Evolutionary conservation across 2,329 filamentous ascomycete species (phyloP).

Genomic region (Paecilomyces dactylethromorphus): DNA sequence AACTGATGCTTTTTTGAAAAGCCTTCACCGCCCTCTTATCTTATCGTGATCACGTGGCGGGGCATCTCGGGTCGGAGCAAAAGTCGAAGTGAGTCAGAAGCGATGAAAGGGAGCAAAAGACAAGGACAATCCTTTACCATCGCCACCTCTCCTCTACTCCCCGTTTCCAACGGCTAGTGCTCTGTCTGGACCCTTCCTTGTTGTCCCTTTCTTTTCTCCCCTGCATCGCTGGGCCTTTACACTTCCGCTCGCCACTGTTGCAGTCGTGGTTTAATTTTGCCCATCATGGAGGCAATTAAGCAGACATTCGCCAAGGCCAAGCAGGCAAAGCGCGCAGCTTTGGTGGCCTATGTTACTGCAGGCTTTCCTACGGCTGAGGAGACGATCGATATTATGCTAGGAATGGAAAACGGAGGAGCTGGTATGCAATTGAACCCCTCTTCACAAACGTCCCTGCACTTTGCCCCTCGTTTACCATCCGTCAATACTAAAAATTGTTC

Average conservation of each 20-base stretch:
- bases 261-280: slow-evolving; percentile 3
- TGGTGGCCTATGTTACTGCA: slow-evolving; percentile 94
- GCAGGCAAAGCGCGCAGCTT: slow-evolving; percentile 60
- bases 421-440: slow-evolving; percentile 46
- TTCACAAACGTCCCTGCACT: not conserved
- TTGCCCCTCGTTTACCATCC: not conserved
- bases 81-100: not conserved
- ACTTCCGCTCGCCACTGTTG: not conserved
- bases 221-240: not conserved
- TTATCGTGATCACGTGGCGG: not conserved
- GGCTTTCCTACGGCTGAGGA: slow-evolving; percentile 80
- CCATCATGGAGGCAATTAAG: slow-evolving; percentile 48
- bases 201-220: not conserved
- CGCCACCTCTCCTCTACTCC: not conserved
- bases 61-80: not conserved
- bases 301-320: slow-evolving; percentile 52
- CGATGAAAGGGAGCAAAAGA: not conserved
- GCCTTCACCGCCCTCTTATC: not conserved
- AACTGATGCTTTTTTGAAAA: too few species aligned
- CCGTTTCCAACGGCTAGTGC: not conserved
- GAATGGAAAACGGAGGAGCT: slow-evolving; percentile 86
- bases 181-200: not conserved
- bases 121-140: not conserved
- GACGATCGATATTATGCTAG: slow-evolving; percentile 77
- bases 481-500: slow-evolving; percentile 8